Base-by-base conservation (phyloP, 2,329 filamentous ascomycete species). In the Pseudogymnoascus pannorum region DNA sequence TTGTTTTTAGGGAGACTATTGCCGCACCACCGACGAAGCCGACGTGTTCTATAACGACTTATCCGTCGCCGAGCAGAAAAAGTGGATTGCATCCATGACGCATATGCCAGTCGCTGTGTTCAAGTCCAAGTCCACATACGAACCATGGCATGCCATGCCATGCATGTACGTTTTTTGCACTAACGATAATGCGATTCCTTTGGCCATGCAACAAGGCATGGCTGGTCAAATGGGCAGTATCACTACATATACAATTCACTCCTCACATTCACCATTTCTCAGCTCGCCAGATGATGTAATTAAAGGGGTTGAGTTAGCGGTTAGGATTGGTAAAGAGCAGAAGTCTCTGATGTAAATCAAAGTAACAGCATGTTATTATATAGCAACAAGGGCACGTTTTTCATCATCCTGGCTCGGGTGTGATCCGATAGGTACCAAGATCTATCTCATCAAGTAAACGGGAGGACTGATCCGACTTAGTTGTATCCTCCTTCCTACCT, bases 151-250 rank as follows among this genome's bases (percentile, higher is more conserved):
- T 29, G 57, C 36, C 8, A 60, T 67, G 6, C 59, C 61, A n/a
- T 64, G 63, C 20, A 35, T 61, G 4, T 68, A 68, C 40, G 64
- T 68, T 18, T 66, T 68, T 54, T 64, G 62, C 44, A 61, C 58
- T 2, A 40, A 64, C 6, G 66, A 68, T 36, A 61, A 61, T 9
- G 66, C 63, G 8, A 40, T 68, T 18, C 61, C 61, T 16, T 59
- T 61, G 4, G 24, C 54, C 9, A 18, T 62, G 2, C 66, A 68
- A 36, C 42, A 62, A 44, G 24, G 48, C 8, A 64, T 68, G 66
- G 63, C 64, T 8, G 31, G 22, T n/a, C 61, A 64, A 31, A 12
- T 65, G 1, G 62, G 64, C 14, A 59, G 63, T 31, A 48, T 63
- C 5, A 58, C 59, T 4, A 66, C 62, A 4, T 64, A 58, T 42